A percentile compares a stretch with the other conserved stretches of the same genome.
Evolutionary conservation across 169 alveolate species (phyloP).

Genomic region (Eimeria sp.): DNA sequence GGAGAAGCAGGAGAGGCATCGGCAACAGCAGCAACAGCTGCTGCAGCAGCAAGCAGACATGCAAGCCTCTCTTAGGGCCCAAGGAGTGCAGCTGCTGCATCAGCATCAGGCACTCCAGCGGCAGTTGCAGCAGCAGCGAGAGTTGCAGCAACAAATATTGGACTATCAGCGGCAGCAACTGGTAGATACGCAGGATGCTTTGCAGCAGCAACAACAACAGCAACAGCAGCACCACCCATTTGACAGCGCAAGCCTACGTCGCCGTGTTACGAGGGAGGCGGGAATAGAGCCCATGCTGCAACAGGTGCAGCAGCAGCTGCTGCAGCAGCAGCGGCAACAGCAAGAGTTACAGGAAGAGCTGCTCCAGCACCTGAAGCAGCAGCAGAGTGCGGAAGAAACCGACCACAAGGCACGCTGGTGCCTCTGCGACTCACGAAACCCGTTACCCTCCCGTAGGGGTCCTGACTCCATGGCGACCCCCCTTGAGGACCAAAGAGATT

Average conservation of each 20-base stretch:
- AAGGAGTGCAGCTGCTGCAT: slow-evolving; percentile 52
- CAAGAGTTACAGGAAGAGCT: slow-evolving; percentile 17
- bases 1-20: slow-evolving; percentile 13
- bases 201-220: slow-evolving; percentile 30
- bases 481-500: slow-evolving; percentile 3
- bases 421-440: background rate
- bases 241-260: background rate
- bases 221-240: slow-evolving; percentile 21
- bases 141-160: slow-evolving; percentile 46
- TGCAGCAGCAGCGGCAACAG: slow-evolving; percentile 10
- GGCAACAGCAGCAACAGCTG: slow-evolving; percentile 28
- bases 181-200: slow-evolving; percentile 11
- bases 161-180: slow-evolving; percentile 41
- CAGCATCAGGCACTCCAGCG: slow-evolving; percentile 52
- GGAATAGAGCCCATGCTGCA: slow-evolving; percentile 1
- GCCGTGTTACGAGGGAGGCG: slow-evolving; percentile 51
- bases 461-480: background rate
- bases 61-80: slow-evolving; percentile 39
- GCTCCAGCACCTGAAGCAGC: slow-evolving; percentile 10
- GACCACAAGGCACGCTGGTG: background rate
- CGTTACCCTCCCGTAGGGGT: background rate
- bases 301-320: slow-evolving; percentile 44
- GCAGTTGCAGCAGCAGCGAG: slow-evolving; percentile 42
- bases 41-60: slow-evolving; percentile 23
- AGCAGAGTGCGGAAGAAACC: background rate